phyloP scores from a whole-genome alignment of 1,284 basidiomycete species.

The Jaminaea rosea region DNA sequence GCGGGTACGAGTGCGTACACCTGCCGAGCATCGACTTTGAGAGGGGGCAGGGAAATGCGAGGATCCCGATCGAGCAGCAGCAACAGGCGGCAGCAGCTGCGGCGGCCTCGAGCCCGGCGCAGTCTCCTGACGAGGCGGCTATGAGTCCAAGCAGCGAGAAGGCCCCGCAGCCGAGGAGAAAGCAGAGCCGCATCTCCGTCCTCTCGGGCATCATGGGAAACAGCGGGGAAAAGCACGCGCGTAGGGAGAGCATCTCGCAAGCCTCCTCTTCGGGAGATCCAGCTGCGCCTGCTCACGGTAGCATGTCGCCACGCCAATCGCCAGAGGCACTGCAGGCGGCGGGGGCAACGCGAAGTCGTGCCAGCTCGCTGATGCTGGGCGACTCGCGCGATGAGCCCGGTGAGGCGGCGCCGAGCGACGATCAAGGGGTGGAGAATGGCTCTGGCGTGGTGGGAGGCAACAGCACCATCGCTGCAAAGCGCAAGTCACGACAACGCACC shows the following conservation, averaged over 20 bases:
- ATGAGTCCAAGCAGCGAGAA: neutral
- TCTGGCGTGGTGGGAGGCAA: too few species aligned
- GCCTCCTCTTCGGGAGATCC: slow-evolving; percentile 1
- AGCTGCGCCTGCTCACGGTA: neutral
- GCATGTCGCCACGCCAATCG: neutral
- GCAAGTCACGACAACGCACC: slow-evolving; percentile 15
- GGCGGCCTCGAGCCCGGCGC: slow-evolving; percentile 9
- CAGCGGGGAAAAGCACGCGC: slow-evolving; percentile 12
- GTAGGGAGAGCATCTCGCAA: neutral
- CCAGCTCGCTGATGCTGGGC: slow-evolving; percentile 13
- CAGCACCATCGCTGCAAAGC: too few species aligned
- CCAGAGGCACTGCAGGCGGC: neutral
- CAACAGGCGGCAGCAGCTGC: slow-evolving; percentile 6
- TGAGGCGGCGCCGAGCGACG: neutral
- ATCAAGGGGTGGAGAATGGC: neutral
- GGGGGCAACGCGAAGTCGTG: slow-evolving; percentile 8
- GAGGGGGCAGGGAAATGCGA: slow-evolving; percentile 22
- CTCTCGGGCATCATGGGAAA: slow-evolving; percentile 20
- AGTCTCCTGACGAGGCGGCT: slow-evolving; percentile 11
- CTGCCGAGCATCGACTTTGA: slow-evolving; percentile 72
- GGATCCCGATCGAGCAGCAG: slow-evolving; percentile 13
- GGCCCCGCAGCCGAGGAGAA: slow-evolving; percentile 15
- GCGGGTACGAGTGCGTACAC: slow-evolving; percentile 92
- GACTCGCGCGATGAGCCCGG: slow-evolving; percentile 10
- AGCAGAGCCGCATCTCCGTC: slow-evolving; percentile 31